Evolutionary conservation across 176 grass and related monocot genomes (phyloP).

Genomic region (Coix lacrymajobi): DNA sequence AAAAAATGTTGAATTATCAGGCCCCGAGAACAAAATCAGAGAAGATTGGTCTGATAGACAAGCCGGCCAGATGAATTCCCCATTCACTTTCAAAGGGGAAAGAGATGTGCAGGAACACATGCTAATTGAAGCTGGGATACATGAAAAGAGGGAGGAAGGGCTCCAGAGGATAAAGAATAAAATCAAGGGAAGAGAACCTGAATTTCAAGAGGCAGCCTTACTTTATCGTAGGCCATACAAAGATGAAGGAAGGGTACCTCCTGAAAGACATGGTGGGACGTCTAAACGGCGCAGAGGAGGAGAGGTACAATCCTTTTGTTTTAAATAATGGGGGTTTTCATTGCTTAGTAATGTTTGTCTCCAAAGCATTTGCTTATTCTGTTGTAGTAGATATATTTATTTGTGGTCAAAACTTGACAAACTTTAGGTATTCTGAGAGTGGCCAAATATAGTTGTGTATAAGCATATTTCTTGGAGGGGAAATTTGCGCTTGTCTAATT

Average conservation of each 20-base stretch:
- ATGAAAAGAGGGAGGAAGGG: conserved; percentile 58
- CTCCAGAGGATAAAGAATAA: conserved; percentile 65
- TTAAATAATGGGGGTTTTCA: not conserved
- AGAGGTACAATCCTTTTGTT: conserved; percentile 51
- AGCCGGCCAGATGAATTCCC: conserved; percentile 37
- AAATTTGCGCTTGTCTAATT: not conserved
- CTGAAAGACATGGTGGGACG: conserved; percentile 52
- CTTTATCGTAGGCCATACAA: conserved; percentile 63
- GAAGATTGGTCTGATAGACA: conserved; percentile 46
- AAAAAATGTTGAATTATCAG: conserved; percentile 60
- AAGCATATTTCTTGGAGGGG: not conserved
- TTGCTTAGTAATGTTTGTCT: not conserved
- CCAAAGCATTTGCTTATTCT: not conserved
- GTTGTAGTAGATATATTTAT: not conserved
- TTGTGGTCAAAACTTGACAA: not conserved
- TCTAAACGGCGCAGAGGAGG: conserved; percentile 77
- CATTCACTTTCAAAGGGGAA: conserved; percentile 34
- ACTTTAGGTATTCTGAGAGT: not conserved
- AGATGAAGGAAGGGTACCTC: conserved; percentile 67
- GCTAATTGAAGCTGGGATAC: conserved; percentile 49
- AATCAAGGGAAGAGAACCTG: conserved; percentile 69
- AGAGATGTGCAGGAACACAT: conserved; percentile 42
- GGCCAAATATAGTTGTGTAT: not conserved
- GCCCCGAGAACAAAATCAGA: conserved; percentile 38
- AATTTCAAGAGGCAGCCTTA: conserved; percentile 69